These are phyloP conservation scores for Suhomyces prunicola DNA, from an alignment of 805 yeast genomes.

Conservation along the genomic window DNA sequence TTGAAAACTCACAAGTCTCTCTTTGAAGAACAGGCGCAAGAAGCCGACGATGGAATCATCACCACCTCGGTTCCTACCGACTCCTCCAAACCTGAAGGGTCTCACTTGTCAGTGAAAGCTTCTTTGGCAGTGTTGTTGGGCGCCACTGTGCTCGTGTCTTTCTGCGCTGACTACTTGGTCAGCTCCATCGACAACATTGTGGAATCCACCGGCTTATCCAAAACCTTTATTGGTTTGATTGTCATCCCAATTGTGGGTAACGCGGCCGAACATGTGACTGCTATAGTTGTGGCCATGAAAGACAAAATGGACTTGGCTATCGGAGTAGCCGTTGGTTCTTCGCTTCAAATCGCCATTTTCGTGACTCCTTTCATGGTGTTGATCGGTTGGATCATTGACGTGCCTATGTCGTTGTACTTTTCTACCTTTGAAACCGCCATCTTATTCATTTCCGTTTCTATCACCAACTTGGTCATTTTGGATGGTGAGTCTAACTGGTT, in stretches of 20 bases:
- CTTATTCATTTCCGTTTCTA: conserved; percentile 82
- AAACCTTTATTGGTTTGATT: conserved; percentile 92
- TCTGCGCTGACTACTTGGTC: conserved; percentile 91
- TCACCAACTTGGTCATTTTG: conserved; percentile 79
- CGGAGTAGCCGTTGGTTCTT: conserved; percentile 95
- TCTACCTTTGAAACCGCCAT: conserved; percentile 93
- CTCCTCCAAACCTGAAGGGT: conserved; percentile 16
- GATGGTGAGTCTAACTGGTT: conserved; percentile 98
- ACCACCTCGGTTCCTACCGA: conserved; percentile 25
- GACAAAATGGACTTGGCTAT: conserved; percentile 97
- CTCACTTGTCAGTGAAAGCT: conserved; percentile 49
- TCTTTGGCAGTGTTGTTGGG: conserved; percentile 55
- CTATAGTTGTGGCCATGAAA: conserved; percentile 89
- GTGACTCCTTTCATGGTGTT: conserved; percentile 94
- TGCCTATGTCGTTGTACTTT: conserved; percentile 90
- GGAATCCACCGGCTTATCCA: conserved; percentile 77
- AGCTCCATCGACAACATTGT: conserved; percentile 92
- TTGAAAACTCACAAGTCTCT: conserved; percentile 77
- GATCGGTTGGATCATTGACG: conserved; percentile 87
- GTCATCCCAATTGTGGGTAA: conserved; percentile 96
- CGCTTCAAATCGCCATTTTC: conserved; percentile 91
- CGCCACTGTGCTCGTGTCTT: conserved; percentile 76
- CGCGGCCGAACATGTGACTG: conserved; percentile 98
- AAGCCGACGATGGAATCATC: conserved; percentile 38
- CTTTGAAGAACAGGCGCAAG: conserved; percentile 53